phyloP scores from a whole-genome alignment of 495 filamentous ascomycete genomes.

The Lasiosphaeria hispida region DNA sequence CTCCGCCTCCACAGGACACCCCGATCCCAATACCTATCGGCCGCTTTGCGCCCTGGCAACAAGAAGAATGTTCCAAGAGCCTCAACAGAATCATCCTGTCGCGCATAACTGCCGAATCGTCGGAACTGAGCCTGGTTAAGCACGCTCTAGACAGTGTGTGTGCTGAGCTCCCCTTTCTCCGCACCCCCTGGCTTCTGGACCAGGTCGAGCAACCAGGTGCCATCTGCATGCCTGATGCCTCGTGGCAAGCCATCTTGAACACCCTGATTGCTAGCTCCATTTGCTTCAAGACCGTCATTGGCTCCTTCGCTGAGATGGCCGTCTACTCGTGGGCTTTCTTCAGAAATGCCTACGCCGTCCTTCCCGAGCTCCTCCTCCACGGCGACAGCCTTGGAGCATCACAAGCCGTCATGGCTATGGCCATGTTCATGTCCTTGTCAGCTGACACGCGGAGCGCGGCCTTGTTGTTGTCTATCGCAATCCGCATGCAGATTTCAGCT shows the following conservation, averaged over 20 bases:
- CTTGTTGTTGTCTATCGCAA: too few relatives aligned
- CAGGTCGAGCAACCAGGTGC: background rate
- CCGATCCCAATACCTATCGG: background rate
- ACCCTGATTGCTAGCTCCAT: background rate
- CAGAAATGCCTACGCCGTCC: slow-evolving; percentile 8
- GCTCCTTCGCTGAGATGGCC: background rate
- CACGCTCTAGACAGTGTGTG: background rate
- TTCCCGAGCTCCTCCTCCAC: slow-evolving; percentile 10
- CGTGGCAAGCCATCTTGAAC: slow-evolving; percentile 5
- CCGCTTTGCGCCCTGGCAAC: background rate
- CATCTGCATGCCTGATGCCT: background rate
- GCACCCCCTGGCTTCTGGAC: background rate
- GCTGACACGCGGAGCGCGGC: too few relatives aligned
- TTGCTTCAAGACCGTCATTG: background rate
- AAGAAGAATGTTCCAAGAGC: background rate
- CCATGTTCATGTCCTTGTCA: background rate
- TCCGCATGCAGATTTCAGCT: too few relatives aligned
- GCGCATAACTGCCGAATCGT: background rate
- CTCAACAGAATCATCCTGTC: background rate
- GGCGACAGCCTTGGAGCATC: background rate
- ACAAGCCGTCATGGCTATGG: background rate
- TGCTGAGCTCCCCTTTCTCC: slow-evolving; percentile 3
- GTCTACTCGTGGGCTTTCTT: slow-evolving; percentile 1
- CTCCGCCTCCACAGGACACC: background rate
- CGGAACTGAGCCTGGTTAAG: background rate